A percentile compares a stretch with the other conserved stretches of the same genome.
Conservation (phyloP, 768 basidiomycete species). For the Trametes elegans region DNA sequence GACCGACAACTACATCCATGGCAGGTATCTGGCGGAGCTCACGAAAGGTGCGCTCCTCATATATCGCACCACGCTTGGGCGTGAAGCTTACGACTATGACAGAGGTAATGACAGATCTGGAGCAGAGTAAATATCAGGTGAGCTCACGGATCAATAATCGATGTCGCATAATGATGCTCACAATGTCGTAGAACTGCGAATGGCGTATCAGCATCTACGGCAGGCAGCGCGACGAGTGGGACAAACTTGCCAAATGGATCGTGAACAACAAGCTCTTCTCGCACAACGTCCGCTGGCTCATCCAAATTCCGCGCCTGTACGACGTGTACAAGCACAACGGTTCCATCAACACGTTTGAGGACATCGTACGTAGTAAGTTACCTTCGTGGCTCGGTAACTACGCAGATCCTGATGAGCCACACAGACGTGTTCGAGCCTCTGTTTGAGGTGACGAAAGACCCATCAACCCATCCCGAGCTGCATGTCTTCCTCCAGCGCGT, state of each 20-base stretch:
- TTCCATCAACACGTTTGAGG: conserved; percentile 81
- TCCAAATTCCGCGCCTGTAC: conserved; percentile 93
- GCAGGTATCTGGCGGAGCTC: conserved; percentile 91
- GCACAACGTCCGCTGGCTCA: conserved; percentile 97
- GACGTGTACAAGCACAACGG: conserved; percentile 92
- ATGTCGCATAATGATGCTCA: background rate
- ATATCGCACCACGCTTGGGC: background rate
- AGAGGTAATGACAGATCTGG: conserved; percentile 98
- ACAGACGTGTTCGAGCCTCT: conserved; percentile 89
- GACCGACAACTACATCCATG: conserved; percentile 93
- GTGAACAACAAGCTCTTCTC: conserved; percentile 90
- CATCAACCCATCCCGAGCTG: conserved; percentile 85
- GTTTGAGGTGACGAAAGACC: conserved; percentile 95
- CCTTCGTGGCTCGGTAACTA: background rate
- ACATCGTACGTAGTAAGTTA: conserved; percentile 81
- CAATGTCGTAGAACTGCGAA: conserved; percentile 72
- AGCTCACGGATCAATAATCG: background rate
- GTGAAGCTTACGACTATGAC: conserved; percentile 1
- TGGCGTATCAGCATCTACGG: conserved; percentile 98
- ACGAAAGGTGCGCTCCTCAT: conserved; percentile 70
- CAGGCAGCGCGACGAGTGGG: conserved; percentile 83
- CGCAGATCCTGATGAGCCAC: background rate
- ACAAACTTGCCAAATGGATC: conserved; percentile 97
- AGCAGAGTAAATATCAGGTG: conserved; percentile 98
- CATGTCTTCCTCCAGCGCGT: conserved; percentile 95